phyloP scores from a whole-genome alignment of 208 protist species.

The Leishmania guyanensis region DNA sequence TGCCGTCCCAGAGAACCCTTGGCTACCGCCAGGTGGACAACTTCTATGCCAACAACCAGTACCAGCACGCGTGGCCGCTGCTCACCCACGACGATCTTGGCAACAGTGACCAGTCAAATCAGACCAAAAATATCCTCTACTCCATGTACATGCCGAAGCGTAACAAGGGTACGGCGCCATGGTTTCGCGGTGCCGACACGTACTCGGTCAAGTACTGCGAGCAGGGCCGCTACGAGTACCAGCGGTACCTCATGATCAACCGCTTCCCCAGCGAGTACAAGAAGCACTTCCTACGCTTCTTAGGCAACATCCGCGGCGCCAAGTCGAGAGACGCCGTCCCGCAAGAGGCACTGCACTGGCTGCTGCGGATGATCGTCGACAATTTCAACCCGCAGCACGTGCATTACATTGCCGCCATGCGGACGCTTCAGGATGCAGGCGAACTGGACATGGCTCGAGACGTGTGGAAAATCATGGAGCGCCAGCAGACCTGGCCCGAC shows the following conservation, averaged over 20 bases:
- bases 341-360: constrained; percentile 92
- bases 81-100: constrained; percentile 90
- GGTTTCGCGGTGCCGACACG: constrained; percentile 91
- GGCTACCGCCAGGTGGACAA: constrained; percentile 76
- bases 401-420: constrained; percentile 91
- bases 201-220: constrained; percentile 93
- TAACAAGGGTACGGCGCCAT: constrained; percentile 90
- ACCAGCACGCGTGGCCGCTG: constrained; percentile 90
- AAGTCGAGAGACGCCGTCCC: constrained; percentile 46
- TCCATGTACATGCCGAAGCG: constrained; percentile 93
- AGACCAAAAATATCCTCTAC: constrained; percentile 89
- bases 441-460: constrained; percentile 91
- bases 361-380: constrained; percentile 93
- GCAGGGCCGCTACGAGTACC: constrained; percentile 92
- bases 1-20: constrained; percentile 53
- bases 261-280: constrained; percentile 92
- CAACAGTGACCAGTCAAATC: constrained; percentile 90
- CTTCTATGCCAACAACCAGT: constrained; percentile 83
- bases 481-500: constrained; percentile 91
- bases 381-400: constrained; percentile 94
- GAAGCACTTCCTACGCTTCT: constrained; percentile 86
- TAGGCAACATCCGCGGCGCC: constrained; percentile 68
- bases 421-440: constrained; percentile 63
- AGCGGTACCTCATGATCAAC: constrained; percentile 92
- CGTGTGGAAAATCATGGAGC: constrained; percentile 94